A percentile compares a stretch with the other conserved stretches of the same genome.
These are phyloP conservation scores for Entomortierella beljakovae DNA, from an alignment of 192 early-diverging fungal genomes.

Conservation along the genomic window DNA sequence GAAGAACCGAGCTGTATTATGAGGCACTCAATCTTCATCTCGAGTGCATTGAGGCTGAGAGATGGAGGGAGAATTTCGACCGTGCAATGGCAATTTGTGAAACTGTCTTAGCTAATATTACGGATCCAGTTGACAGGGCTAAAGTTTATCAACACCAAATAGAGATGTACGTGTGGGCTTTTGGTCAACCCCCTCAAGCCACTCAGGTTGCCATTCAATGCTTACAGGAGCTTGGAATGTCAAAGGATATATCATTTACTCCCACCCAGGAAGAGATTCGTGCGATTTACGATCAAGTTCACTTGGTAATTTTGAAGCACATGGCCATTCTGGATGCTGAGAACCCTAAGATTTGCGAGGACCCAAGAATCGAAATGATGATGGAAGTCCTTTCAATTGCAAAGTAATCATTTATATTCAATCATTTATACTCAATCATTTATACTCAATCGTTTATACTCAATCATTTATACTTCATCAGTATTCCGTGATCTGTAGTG, in stretches of 20 bases:
- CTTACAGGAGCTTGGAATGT: constrained; percentile 38
- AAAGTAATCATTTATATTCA: constrained; percentile 14
- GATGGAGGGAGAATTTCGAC: constrained; percentile 39
- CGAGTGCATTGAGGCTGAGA: constrained; percentile 38
- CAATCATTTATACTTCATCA: too few relatives aligned
- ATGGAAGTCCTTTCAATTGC: constrained; percentile 34
- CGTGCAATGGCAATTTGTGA: constrained; percentile 31
- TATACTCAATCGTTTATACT: too few relatives aligned
- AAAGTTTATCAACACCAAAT: constrained; percentile 38
- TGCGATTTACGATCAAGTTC: constrained; percentile 23
- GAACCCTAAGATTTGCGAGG: constrained; percentile 15
- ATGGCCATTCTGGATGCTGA: constrained; percentile 23
- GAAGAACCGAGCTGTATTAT: constrained; percentile 14
- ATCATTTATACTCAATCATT: too few relatives aligned
- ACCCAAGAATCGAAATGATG: constrained; percentile 31
- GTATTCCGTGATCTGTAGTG: background rate
- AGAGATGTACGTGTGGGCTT: constrained; percentile 43
- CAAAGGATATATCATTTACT: constrained; percentile 25
- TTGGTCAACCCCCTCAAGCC: constrained; percentile 22
- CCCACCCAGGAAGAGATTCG: constrained; percentile 35
- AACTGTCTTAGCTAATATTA: constrained; percentile 8
- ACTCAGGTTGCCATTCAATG: constrained; percentile 33
- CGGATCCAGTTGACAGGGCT: constrained; percentile 37
- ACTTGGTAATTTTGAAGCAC: constrained; percentile 17
- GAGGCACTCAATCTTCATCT: constrained; percentile 43